Evolutionary conservation across 805 yeast genomes (phyloP).

Genomic region (Wickerhamiella cacticola): DNA sequence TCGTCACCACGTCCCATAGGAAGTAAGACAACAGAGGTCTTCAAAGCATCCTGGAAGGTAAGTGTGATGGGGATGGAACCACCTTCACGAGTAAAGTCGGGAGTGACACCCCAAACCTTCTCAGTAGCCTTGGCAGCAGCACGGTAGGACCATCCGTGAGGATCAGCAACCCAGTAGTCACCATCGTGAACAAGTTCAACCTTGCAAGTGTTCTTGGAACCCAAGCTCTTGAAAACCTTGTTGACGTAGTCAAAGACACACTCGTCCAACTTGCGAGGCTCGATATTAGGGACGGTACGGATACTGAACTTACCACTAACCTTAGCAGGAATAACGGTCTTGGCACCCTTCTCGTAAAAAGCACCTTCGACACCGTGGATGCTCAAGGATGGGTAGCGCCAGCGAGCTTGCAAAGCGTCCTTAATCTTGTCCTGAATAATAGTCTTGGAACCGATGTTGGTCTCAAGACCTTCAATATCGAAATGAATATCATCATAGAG

Average conservation of each 20-base stretch:
- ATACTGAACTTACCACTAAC: conserved; percentile 92
- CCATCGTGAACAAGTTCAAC: conserved; percentile 87
- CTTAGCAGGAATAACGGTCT: conserved; percentile 94
- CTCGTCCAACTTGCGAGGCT: conserved; percentile 63
- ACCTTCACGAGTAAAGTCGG: conserved; percentile 97
- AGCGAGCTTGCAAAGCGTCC: conserved; percentile 89
- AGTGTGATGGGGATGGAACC: conserved; percentile 97
- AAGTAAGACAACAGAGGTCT: conserved; percentile 72
- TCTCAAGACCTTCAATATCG: conserved; percentile 69
- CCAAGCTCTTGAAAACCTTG: conserved; percentile 49
- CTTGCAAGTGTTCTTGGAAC: conserved; percentile 62
- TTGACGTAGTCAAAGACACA: conserved; percentile 61
- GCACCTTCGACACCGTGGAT: conserved; percentile 98
- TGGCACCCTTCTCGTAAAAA: conserved; percentile 87
- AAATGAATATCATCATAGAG: conserved; percentile 81
- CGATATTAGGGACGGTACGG: conserved; percentile 94
- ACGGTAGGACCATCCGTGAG: conserved; percentile 79
- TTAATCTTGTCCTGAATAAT: conserved; percentile 65
- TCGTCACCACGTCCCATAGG: conserved; percentile 99
- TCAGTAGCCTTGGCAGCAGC: conserved; percentile 94
- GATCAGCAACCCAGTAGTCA: conserved; percentile 91
- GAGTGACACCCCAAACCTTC: conserved; percentile 87
- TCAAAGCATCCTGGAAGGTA: conserved; percentile 78
- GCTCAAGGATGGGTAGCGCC: conserved; percentile 96
- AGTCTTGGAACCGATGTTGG: conserved; percentile 80